Base-by-base conservation (phyloP, 2,329 filamentous ascomycete genomes). In the Emergomyces orientalis region DNA sequence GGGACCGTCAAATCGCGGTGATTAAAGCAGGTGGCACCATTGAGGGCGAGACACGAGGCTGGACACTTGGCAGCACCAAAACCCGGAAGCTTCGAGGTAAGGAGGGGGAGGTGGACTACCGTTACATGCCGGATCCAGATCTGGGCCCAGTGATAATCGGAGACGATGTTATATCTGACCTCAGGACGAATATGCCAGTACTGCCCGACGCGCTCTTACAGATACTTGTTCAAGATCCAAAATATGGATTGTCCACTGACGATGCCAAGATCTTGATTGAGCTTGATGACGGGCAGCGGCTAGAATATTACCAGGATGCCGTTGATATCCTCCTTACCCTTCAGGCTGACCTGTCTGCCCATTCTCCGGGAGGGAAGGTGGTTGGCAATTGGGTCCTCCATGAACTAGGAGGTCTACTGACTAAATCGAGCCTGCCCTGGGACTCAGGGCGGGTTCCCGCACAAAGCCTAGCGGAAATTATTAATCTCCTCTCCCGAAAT, bases 71-170 rank as follows among this genome's bases (percentile, higher is more conserved):
- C 2, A 88, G 86, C 66, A 91, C 85, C 3, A 88, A 91, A 72
- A 97, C 94, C 3, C 86, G 85, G 63, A 84, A 88, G 49, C 78
- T 99, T 52, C 84, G 94, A 70, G 91, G 91, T 32, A 99, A 99
- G 74, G 94, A 97, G 74, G 94, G 94, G 57, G 93, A 96, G 72
- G 91, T 97, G 6, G 94, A 99, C 75, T 99, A 99, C 75, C 84
- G 94, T 51, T 99, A 99, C 73, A 97, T 99, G 93, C 93, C 94
- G 0, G 94, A 99, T 73, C 90, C 94, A 5, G 94, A 99, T 72
- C 81, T 99, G 17, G 83, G 85, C 0, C 91, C 94, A 1, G 80
- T 99, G 1, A 73, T 91, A 2, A 88, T 99, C 64, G 86, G 86
- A 8, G 72, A 78, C 64, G 86, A 89, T 63, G 80, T 97, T 0